Base-by-base conservation (phyloP, 1,284 basidiomycete species). In the Apiotrichum veenhuisii region DNA sequence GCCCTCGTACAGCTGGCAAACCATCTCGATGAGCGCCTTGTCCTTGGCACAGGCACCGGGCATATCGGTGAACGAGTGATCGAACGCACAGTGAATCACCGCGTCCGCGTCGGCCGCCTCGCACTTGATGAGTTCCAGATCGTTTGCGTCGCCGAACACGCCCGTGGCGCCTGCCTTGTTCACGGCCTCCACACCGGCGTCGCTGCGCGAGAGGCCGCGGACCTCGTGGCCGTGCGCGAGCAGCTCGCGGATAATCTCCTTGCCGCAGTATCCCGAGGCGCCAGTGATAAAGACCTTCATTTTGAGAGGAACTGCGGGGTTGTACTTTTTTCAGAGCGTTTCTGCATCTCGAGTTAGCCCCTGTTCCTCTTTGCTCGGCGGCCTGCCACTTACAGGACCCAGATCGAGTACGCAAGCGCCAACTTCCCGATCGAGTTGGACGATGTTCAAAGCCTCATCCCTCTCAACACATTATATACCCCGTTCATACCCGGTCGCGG, bases 281-380 rank as follows among this genome's bases (percentile, higher is more conserved):
- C 71, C 68, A 26, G 71, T 72, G 47, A 71, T 46, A 51, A 73
- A 71, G 45, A 69, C 63, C 46, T 64, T 61, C 69, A 71, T 70
- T 4, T 15, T 52, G 49, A 37, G n/a, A n/a, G n/a, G n/a, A n/a
- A n/a, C n/a, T n/a, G n/a, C n/a, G n/a, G n/a, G n/a, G n/a, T n/a
- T n/a, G n/a, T n/a, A n/a, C n/a, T n/a, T n/a, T n/a, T n/a, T n/a
- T n/a, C n/a, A n/a, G n/a, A n/a, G n/a, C n/a, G n/a, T n/a, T n/a
- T n/a, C n/a, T n/a, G n/a, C n/a, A n/a, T n/a, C n/a, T n/a, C n/a
- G n/a, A n/a, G n/a, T n/a, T n/a, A n/a, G n/a, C n/a, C n/a, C n/a
- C n/a, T n/a, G n/a, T n/a, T n/a, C n/a, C n/a, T n/a, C n/a, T n/a
- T n/a, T n/a, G n/a, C n/a, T n/a, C n/a, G n/a, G n/a, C n/a, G n/a